Percentiles rank a stretch among this genome's conserved stretches.
Conservation (phyloP, 2,329 filamentous ascomycete genomes). For the Septoria petroselini region DNA sequence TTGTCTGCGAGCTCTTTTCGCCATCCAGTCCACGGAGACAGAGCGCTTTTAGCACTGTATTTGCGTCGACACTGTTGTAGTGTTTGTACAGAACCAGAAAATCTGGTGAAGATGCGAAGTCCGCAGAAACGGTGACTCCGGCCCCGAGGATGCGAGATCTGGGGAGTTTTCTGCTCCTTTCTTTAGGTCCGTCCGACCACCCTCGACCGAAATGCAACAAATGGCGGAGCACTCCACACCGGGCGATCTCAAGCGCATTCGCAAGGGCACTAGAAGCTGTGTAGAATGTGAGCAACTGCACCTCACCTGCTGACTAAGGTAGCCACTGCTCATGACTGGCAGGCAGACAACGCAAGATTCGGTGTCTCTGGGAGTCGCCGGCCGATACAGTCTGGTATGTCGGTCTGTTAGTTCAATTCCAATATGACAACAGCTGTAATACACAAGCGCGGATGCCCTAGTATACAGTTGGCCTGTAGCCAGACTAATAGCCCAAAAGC, state of each 20-base stretch:
- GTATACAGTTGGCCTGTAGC: neutral
- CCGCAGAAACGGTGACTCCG: no score
- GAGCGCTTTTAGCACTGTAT: no score
- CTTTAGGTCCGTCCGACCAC: conserved; percentile 1
- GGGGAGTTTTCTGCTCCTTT: neutral
- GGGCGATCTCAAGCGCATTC: conserved; percentile 23
- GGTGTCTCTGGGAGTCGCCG: conserved; percentile 31
- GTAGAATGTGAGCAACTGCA: conserved; percentile 30
- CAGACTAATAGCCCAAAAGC: neutral
- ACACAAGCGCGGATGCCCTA: neutral
- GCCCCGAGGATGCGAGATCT: no score
- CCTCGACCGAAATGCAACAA: neutral
- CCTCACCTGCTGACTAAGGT: neutral
- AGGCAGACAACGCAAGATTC: conserved; percentile 36
- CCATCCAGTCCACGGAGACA: no score
- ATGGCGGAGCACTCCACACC: neutral
- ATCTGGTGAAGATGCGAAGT: no score
- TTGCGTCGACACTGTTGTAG: no score
- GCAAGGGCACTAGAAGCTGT: conserved; percentile 36
- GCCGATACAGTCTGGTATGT: conserved; percentile 26
- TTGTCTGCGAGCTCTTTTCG: no score
- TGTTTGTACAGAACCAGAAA: no score
- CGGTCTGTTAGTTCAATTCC: neutral
- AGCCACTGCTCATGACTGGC: conserved; percentile 3
- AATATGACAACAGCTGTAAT: no score